Base-by-base conservation (phyloP, 306 rosid genomes). In the Mucuna pruriens region DNA sequence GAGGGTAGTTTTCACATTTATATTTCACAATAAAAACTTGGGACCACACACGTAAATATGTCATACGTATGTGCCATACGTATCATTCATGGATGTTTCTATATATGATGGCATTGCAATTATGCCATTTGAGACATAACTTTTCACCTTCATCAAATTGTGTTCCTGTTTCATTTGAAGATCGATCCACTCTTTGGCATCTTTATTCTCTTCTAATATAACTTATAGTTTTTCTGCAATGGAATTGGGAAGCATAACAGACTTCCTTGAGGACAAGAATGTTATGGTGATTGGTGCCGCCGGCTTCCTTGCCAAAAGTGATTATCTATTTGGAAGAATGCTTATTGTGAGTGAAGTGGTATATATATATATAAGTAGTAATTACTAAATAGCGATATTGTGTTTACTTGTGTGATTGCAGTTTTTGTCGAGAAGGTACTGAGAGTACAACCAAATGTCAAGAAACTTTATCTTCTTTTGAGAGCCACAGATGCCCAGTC, bases 381-480 rank as follows among this genome's bases (percentile, higher is more conserved):
- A n/a, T n/a, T n/a, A n/a, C n/a, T 7, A 7, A 40, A 7, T 7
- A 11, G 2, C 3, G 31, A 29, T 29, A 29, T 20, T 67, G 55
- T 20, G 38, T 13, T 65, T 52, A 5, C 6, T 55, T 77, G 20
- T n/a, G n/a, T 40, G 8, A 10, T 33, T 71, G 78, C 84, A 95
- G 97, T 92, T 85, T 84, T 95, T 74, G 78, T 87, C 36, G 98
- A 95, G 89, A 95, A 92, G 84, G 45, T 92, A 69, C 62, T 95
- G n/a, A 83, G 98, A 72, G 82, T 85, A 71, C 94, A 94, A 67
- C 90, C 97, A 33, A 86, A 92, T 64, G 91, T 92, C 78, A 92
- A 90, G 84, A 91, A 86, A 84, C 77, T 94, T 23, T 91, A 91
- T 85, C 92, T 94, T 71, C 97, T 94, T 46, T 34, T 94, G 67